Percentiles rank a stretch among this genome's conserved stretches.
Conservation (phyloP, 148 eudicot genomes). For the Chenopodium album region DNA sequence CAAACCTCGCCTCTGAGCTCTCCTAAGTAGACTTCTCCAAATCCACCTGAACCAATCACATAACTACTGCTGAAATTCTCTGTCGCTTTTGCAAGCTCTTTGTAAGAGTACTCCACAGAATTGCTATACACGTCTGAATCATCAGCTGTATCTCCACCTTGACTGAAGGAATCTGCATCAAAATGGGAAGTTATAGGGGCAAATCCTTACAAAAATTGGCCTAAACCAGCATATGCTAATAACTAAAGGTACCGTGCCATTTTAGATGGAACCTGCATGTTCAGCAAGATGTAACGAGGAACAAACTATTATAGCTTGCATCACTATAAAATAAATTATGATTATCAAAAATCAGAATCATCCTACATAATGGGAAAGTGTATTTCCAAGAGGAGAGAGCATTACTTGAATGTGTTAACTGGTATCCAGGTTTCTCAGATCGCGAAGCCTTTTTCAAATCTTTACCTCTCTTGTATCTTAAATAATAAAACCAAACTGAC, state of each 20-base stretch:
- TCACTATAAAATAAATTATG: neutral
- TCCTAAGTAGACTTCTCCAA: constrained; percentile 83
- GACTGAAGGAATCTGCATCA: constrained; percentile 31
- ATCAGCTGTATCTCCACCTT: constrained; percentile 32
- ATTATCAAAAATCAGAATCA: neutral
- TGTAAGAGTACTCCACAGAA: constrained; percentile 76
- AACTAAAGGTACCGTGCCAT: too few relatives aligned
- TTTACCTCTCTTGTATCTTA: constrained; percentile 33
- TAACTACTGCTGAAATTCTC: constrained; percentile 63
- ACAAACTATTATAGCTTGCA: too few relatives aligned
- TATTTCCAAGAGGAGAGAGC: neutral
- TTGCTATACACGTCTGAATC: constrained; percentile 48
- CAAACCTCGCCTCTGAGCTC: constrained; percentile 94
- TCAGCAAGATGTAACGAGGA: too few relatives aligned
- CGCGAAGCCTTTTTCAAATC: constrained; percentile 36
- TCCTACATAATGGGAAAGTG: neutral
- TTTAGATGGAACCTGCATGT: too few relatives aligned
- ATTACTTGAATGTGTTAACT: constrained; percentile 34
- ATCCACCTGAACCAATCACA: constrained; percentile 90
- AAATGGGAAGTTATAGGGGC: constrained; percentile 12
- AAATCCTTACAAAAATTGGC: neutral
- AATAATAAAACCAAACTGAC: constrained; percentile 41
- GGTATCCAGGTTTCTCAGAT: constrained; percentile 33
- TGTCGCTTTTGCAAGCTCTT: constrained; percentile 79
- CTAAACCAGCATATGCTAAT: neutral